These are phyloP conservation scores for Magnaporthiopsis incrustans DNA, from an alignment of 2,329 filamentous ascomycete genomes.

Conservation along the genomic window DNA sequence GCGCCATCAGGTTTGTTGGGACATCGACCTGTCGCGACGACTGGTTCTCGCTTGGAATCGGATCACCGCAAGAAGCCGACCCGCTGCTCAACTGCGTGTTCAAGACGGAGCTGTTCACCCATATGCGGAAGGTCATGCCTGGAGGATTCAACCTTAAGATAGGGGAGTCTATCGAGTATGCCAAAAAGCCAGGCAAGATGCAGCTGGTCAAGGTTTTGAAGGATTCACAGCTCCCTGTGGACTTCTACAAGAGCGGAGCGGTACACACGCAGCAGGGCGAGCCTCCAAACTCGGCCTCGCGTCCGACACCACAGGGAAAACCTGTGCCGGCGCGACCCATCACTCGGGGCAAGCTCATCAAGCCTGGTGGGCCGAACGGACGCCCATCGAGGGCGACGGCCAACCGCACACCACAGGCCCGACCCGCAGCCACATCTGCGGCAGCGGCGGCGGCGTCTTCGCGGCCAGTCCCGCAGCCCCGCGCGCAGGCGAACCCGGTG, in stretches of 20 bases:
- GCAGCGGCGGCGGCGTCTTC: slow-evolving; percentile 10
- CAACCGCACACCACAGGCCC: slow-evolving; percentile 35
- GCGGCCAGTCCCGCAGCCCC: slow-evolving; percentile 19
- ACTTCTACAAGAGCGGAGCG: slow-evolving; percentile 88
- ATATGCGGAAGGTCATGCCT: slow-evolving; percentile 72
- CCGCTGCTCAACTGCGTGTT: slow-evolving; percentile 89
- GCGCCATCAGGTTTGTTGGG: slow-evolving; percentile 81
- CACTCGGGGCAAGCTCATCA: slow-evolving; percentile 86
- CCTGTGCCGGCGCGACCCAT: slow-evolving; percentile 83
- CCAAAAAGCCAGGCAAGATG: slow-evolving; percentile 94
- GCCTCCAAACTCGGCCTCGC: slow-evolving; percentile 71
- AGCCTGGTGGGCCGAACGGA: slow-evolving; percentile 77
- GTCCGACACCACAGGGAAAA: slow-evolving; percentile 79
- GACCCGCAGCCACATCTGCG: slow-evolving; percentile 28
- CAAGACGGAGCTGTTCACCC: slow-evolving; percentile 96
- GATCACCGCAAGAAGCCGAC: slow-evolving; percentile 86
- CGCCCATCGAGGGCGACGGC: slow-evolving; percentile 62
- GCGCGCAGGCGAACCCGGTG: slow-evolving; percentile 11
- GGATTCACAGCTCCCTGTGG: slow-evolving; percentile 67
- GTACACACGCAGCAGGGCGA: slow-evolving; percentile 84
- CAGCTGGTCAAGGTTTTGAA: slow-evolving; percentile 84
- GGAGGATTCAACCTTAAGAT: slow-evolving; percentile 78
- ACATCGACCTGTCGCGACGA: slow-evolving; percentile 80
- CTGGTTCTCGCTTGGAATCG: slow-evolving; percentile 90
- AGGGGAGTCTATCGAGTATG: slow-evolving; percentile 81